A percentile compares a stretch with the other conserved stretches of the same genome.
Evolutionary conservation across 2,329 filamentous ascomycete genomes (phyloP).

Genomic region (Cyphellophora attinorum): DNA sequence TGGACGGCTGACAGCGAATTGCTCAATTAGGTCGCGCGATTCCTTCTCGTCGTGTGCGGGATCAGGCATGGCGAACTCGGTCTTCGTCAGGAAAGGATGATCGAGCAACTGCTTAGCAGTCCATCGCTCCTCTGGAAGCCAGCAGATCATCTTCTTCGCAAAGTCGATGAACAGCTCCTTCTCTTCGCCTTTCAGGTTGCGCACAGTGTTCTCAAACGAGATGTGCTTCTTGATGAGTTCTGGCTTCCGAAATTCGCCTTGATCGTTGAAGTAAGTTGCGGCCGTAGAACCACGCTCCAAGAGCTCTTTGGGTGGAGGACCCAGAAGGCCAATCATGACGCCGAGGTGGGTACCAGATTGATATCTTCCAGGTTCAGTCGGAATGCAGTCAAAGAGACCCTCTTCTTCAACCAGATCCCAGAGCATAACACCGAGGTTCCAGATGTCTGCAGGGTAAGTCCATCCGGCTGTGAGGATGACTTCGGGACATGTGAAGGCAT

Average conservation of each 20-base stretch:
- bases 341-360: constrained; percentile 29
- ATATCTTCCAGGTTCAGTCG: constrained; percentile 26
- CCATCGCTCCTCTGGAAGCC: constrained; percentile 25
- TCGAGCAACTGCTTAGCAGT: constrained; percentile 27
- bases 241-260: constrained; percentile 14
- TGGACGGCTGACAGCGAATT: constrained; percentile 1
- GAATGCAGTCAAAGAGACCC: constrained; percentile 27
- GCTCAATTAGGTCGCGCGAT: background rate
- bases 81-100: constrained; percentile 24
- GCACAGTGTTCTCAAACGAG: constrained; percentile 17
- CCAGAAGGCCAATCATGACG: constrained; percentile 34
- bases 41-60: constrained; percentile 1
- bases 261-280: constrained; percentile 19
- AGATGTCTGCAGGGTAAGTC: constrained; percentile 30
- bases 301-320: constrained; percentile 27
- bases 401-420: constrained; percentile 30
- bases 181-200: constrained; percentile 21
- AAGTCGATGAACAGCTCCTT: constrained; percentile 25
- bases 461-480: constrained; percentile 30
- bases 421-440: constrained; percentile 31
- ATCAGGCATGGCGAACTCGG: background rate
- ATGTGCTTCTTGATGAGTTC: constrained; percentile 9
- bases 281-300: constrained; percentile 24
- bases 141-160: constrained; percentile 25
- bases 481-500: constrained; percentile 31